Evolutionary conservation across 2,329 filamentous ascomycete species (phyloP), one percentile per base, ranked within the genome.

Genomic region (Periconia digitata): DNA sequence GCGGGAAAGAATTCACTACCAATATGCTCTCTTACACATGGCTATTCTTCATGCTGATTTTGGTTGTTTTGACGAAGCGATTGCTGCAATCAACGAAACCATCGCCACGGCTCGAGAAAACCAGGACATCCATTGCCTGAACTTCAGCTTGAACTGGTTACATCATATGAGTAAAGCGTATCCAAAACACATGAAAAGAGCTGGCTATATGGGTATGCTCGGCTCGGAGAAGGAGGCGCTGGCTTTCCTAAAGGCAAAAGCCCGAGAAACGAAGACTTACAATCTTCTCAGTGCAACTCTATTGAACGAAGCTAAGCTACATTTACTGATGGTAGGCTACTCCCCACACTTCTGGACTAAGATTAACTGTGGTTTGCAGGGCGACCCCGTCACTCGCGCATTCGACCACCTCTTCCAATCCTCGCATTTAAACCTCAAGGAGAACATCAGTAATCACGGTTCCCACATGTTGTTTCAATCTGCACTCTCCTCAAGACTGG

Each of bases 31-130:
- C 13, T 85, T 99, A 65, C 96, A 96, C 64, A 81, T 96, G 49
- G 92, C 92, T 3, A 90, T 96, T 27, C 80, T 97, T 4, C 92
- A 99, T 65, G 90, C 92, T 15, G 94, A 97, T 69, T 97, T 97
- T 75, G 92, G 92, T 40, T 96, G 90, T 66, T 86, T 91, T 68
- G 82, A 84, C 35, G 92, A 97, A 72, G 92, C 92, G 6, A 82
- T 97, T n/a, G 84, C 90, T 10, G 89, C 92, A 12, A 96, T 99
- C 85, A 85, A 95, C 37, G 94, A 97, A 70, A 92, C 92, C 0
- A 91, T 99, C 27, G 86, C 92, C 0, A 95, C 91, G n/a, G 94
- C 94, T 0, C 80, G 92, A 53, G 94, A 97, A 70, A 95, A 95
- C 58, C 86, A 91, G 56, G 94, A 99, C 65, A 89, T 90, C 78